phyloP scores from a whole-genome alignment of 495 filamentous ascomycete genomes.

The Penicillium coprophilum region DNA sequence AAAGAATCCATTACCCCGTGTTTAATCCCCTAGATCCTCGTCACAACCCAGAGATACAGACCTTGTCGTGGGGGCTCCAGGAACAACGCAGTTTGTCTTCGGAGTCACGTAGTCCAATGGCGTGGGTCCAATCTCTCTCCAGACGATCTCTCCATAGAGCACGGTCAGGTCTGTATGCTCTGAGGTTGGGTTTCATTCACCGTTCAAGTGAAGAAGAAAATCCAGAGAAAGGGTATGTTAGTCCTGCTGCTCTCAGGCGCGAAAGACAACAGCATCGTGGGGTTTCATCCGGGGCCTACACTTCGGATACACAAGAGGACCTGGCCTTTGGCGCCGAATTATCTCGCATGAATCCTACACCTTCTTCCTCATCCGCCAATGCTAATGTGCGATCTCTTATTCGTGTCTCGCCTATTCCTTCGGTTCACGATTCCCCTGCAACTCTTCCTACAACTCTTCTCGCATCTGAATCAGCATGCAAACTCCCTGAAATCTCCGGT shows the following conservation, averaged over 20 bases:
- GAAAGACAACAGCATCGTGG: neutral
- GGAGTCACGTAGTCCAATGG: constrained; percentile 17
- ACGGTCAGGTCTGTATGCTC: constrained; percentile 33
- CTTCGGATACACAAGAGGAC: constrained; percentile 36
- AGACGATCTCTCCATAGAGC: constrained; percentile 36
- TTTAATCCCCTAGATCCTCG: constrained; percentile 38
- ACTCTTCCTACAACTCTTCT: neutral
- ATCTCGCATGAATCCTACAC: constrained; percentile 26
- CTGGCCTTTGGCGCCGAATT: constrained; percentile 33
- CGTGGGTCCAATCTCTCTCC: constrained; percentile 33
- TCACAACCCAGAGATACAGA: constrained; percentile 30
- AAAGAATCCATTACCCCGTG: constrained; percentile 39
- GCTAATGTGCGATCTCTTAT: neutral
- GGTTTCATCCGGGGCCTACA: constrained; percentile 13
- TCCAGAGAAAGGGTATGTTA: neutral
- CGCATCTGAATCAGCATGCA: neutral
- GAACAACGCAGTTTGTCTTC: constrained; percentile 15
- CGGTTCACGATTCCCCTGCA: neutral
- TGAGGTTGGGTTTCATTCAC: constrained; percentile 30
- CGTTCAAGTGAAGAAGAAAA: constrained; percentile 15
- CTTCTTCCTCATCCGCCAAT: constrained; percentile 6
- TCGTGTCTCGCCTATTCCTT: neutral
- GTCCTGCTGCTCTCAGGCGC: neutral
- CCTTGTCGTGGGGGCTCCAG: constrained; percentile 9
- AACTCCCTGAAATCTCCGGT: neutral